phyloP scores from a whole-genome alignment of 2,329 filamentous ascomycete genomes.

The Colletotrichum sp. region DNA sequence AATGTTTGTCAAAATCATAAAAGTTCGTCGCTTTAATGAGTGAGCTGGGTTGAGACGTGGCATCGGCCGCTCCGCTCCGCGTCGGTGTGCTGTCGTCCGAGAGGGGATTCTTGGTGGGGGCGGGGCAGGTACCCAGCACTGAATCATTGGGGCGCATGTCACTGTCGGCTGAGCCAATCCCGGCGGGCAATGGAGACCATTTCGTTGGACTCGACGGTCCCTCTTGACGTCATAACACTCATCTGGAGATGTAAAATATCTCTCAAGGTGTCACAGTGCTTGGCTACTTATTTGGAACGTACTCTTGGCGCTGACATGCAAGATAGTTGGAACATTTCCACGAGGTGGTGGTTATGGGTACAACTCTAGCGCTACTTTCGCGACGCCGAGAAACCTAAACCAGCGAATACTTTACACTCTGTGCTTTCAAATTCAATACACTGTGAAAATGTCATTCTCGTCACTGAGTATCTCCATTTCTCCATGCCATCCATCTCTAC shows the following conservation, averaged over 20 bases:
- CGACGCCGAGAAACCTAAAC: neutral
- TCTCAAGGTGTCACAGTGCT: neutral
- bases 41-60: neutral
- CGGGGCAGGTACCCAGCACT: neutral
- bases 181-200: neutral
- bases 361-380: neutral
- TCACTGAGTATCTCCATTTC: neutral
- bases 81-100: constrained; percentile 16
- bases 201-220: neutral
- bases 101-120: neutral
- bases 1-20: neutral
- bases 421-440: accelerated
- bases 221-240: neutral
- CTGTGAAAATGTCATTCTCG: accelerated
- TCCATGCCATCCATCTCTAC: neutral
- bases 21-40: neutral
- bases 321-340: neutral
- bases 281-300: accelerated
- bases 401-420: accelerated
- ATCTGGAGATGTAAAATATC: neutral
- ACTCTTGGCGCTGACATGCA: neutral
- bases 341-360: neutral
- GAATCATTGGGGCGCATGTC: constrained; percentile 15
- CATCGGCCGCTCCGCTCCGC: neutral
- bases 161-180: neutral